Evolutionary conservation across 2,329 filamentous ascomycete genomes (phyloP), one percentile per base, ranked within the genome.

Genomic region (Basipetospora chlamydospora): DNA sequence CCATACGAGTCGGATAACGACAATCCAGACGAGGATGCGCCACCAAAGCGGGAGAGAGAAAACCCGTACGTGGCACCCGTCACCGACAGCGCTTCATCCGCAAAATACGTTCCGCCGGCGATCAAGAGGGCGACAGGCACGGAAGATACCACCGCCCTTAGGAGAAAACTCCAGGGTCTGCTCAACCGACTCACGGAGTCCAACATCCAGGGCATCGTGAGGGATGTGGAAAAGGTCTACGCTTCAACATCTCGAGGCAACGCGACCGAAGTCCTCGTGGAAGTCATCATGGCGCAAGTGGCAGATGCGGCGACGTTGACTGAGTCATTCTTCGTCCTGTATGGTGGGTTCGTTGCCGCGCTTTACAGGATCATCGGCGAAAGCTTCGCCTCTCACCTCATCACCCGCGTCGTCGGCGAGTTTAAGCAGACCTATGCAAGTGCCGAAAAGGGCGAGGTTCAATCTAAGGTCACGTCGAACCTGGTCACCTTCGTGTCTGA

Each of bases 121-220:
- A 61, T 90, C 37, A 73, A 86, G 32, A 77, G 70, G 45, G 61
- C 68, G 23, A 58, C 70, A 3, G 65, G 69, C 1, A 72, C 74
- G 0, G 77, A 82, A 43, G 67, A 70, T 2, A 81, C 92, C 52
- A 63, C 66, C 10, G 76, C 80, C 26, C 61, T 98, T 34, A 76
- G 77, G 40, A 75, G 84, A 42, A 84, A 92, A 49, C 67, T 84
- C 0, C 86, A 96, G 53, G 88, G 90, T 50, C 68, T 90, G 13
- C 70, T 98, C 51, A 98, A 98, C 56, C 80, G 88, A 51, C 66
- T 98, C 22, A 95, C 90, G 0, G 88, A 96, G 51, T 77, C 85
- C 26, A 96, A 90, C 47, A 66, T 98, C 43, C 57, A 93, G 5
- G 80, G 83, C 2, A 93, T 96, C 37, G 61, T 95, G 3, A 70